Evolutionary conservation across 305 asterid species (phyloP), one percentile per base, ranked within the genome.

Genomic region (Rubia peregrina): DNA sequence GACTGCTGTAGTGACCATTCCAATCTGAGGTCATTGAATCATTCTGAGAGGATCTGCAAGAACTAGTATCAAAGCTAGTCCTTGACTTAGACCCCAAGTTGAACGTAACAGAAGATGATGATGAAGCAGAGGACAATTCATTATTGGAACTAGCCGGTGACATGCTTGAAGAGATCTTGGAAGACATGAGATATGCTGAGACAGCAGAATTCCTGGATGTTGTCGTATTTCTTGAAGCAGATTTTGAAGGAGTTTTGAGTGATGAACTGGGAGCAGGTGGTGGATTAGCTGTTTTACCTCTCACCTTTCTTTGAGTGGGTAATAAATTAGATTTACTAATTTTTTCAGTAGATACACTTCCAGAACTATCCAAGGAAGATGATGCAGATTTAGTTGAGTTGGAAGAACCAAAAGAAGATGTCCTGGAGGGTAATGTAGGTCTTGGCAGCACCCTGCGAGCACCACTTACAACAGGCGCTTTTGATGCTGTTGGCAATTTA

Each of bases 81-180:
- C 95, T 89, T 21, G 88, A 79, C 82, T 73, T 86, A 64, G 78
- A 82, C 76, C 78, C 77, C 70, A 57, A 85, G 76, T 81, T 86
- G 79, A 81, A 74, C 73, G 85, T 75, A 56, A 89, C 85, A 78
- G 96, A 88, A 12, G 95, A 87, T 36, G 93, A 83, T 51, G 96
- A 90, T 22, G 99, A 91, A 74, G 73, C 90, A 57, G 96, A 87
- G 65, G 99, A 95, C 97, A 96, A 95, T 70, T 95, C 98, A 78
- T 98, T 90, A 63, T 89, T 83, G 68, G 99, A 95, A 86, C 95
- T 90, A 76, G 95, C 87, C 59, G 99, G 97, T 17, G 99, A 90
- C 75, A 84, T 83, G 79, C 79, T 83, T 61, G 91, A 70, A 74
- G 91, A 77, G 68, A 85, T 79, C 83, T 87, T 89, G 64, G 90